Evolutionary conservation across 2,329 filamentous ascomycete genomes (phyloP), one percentile per base, ranked within the genome.

Genomic region (Fusarium sp.): DNA sequence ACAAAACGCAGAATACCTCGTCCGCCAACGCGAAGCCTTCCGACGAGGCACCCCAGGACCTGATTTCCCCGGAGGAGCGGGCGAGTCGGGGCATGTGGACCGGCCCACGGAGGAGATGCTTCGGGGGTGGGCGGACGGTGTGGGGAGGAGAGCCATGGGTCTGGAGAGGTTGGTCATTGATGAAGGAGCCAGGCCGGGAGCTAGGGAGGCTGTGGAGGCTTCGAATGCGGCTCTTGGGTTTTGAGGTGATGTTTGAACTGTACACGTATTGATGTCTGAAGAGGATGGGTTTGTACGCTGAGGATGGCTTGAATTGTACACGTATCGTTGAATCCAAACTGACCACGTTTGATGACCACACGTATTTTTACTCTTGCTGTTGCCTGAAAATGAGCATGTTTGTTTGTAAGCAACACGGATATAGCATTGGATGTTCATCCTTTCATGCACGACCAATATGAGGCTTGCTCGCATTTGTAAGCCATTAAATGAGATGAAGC

Each of bases 1-100:
- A 63, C 84, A 86, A 43, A 98, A 97, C 77, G 91, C 93, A 0
- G 83, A 88, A 25, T 97, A 95, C 79, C 85, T 96, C 1, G 87
- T 84, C 2, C 87, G 90, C 17, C 95, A 97, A 84, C 88, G 93
- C 22, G 86, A 90, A n/a, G 89, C 90, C 0, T 97, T 97, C 75
- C 81, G 92, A 4, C 80, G 85, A 0, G 95, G 95, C 6, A 89
- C 87, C 0, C 92, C 92, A 0, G 89, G 88, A 0, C 92, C 91
- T 33, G 93, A 95, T 76, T 94, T 94, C 79, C 92, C 92, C 0
- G 92, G 92, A 2, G 93, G 93, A 0, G 84, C 88, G 60, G 94
- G 94, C 6, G 93, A 95, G 81, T 84, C 85, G 17, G 82, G 82
- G 22, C 89, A 91, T 70, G 76, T 87, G 35, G 86, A 82, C 14